phyloP scores from a whole-genome alignment of 2,329 filamentous ascomycete genomes.

The Xylaria sp. region DNA sequence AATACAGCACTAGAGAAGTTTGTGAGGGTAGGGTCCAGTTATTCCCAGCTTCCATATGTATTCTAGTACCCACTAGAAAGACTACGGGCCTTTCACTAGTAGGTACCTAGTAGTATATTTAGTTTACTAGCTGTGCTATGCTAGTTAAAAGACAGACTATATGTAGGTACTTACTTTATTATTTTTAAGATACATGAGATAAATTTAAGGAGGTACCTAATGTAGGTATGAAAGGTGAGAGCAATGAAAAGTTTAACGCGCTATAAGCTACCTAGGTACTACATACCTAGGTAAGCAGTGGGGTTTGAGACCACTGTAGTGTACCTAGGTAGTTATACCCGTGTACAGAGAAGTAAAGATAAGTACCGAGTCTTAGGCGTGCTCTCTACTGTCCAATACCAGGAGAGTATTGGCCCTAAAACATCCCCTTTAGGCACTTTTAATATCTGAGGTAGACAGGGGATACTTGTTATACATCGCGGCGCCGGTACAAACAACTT shows the following conservation, averaged over 20 bases:
- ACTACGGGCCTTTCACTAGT: not conserved
- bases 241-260: not conserved
- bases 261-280: too few relatives aligned
- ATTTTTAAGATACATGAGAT: too few relatives aligned
- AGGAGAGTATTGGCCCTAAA: slow-evolving; percentile 24
- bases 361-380: slow-evolving; percentile 33
- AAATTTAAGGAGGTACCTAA: too few relatives aligned
- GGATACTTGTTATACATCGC: slow-evolving; percentile 33
- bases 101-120: too few relatives aligned
- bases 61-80: not conserved
- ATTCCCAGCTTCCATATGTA: too few relatives aligned
- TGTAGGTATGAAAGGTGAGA: not conserved
- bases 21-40: not conserved
- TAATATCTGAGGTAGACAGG: slow-evolving; percentile 2
- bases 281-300: too few relatives aligned
- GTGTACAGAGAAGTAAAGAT: slow-evolving; percentile 30
- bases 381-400: slow-evolving; percentile 30
- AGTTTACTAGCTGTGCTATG: too few relatives aligned
- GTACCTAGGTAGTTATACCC: slow-evolving; percentile 2
- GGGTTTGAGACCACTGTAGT: not conserved
- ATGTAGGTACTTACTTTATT: not conserved
- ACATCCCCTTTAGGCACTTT: slow-evolving; percentile 36
- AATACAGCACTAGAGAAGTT: not conserved
- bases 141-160: not conserved
- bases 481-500: not conserved